Percentiles rank a stretch among this genome's conserved stretches.
Conservation (phyloP, 345 rosid species). For the Gossypium bickii region DNA sequence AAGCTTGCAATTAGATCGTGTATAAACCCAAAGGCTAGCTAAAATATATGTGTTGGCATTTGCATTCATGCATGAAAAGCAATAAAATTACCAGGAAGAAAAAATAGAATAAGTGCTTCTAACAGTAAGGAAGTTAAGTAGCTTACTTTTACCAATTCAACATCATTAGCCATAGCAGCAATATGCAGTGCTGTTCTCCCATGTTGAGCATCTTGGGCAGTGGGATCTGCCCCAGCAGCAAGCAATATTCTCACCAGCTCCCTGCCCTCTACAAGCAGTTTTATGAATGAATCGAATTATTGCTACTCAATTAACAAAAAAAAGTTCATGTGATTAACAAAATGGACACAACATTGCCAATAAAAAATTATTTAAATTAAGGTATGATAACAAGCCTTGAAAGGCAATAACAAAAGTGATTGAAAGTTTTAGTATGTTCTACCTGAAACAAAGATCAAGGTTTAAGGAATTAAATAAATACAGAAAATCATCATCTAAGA, state of each 20-base stretch:
- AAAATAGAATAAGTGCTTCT: neutral
- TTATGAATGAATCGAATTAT: conserved; percentile 4
- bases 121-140: neutral
- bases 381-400: neutral
- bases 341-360: neutral
- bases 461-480: neutral
- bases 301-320: conserved; percentile 1
- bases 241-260: conserved; percentile 76
- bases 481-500: neutral
- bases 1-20: conserved; percentile 13
- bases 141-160: conserved; percentile 80
- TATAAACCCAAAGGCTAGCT: conserved; percentile 12
- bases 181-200: conserved; percentile 88
- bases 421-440: neutral
- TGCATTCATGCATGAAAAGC: neutral
- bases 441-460: neutral
- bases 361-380: neutral
- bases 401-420: neutral
- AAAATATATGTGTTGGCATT: neutral
- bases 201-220: conserved; percentile 77
- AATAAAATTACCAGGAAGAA: neutral
- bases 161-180: conserved; percentile 90
- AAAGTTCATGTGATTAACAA: neutral
- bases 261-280: conserved; percentile 75
- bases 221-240: conserved; percentile 90